phyloP scores from a whole-genome alignment of 2,329 filamentous ascomycete genomes.

The Trichothecium roseum region DNA sequence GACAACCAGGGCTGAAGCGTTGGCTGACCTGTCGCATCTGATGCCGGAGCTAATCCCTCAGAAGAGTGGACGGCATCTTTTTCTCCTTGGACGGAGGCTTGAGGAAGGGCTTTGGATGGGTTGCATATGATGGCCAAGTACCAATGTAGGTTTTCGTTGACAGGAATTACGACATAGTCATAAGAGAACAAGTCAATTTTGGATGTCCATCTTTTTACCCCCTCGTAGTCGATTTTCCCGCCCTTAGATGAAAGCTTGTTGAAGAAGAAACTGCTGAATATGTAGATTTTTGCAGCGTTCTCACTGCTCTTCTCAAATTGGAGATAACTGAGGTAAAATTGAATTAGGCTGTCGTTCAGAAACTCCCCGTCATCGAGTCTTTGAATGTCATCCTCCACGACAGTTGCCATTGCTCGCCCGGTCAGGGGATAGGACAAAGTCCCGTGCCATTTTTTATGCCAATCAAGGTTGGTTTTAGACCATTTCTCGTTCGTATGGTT shows the following conservation, averaged over 20 bases:
- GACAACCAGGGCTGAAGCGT: neutral
- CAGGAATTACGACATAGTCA: slow-evolving; percentile 84
- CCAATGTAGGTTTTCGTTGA: slow-evolving; percentile 85
- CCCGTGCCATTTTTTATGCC: slow-evolving; percentile 42
- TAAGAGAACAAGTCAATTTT: slow-evolving; percentile 75
- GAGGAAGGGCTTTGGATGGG: slow-evolving; percentile 49
- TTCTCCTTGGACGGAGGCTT: neutral
- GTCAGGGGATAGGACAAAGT: slow-evolving; percentile 51
- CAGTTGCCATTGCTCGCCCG: slow-evolving; percentile 50
- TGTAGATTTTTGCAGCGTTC: slow-evolving; percentile 57
- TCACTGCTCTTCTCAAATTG: slow-evolving; percentile 49
- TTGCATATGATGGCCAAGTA: slow-evolving; percentile 95
- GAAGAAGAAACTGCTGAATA: slow-evolving; percentile 93
- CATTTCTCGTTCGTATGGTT: slow-evolving; percentile 24
- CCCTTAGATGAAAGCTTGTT: slow-evolving; percentile 55
- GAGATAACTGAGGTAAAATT: slow-evolving; percentile 73
- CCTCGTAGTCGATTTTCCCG: slow-evolving; percentile 65
- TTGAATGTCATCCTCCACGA: slow-evolving; percentile 62
- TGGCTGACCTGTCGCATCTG: too few relatives aligned
- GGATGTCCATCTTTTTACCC: slow-evolving; percentile 79
- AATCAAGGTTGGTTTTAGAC: slow-evolving; percentile 39
- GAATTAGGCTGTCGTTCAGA: slow-evolving; percentile 86
- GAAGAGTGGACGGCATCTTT: too few relatives aligned
- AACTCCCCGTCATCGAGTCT: slow-evolving; percentile 77
- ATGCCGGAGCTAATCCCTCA: too few relatives aligned